Base-by-base conservation (phyloP, 441 rosid species). In the Corymbia calophylla region DNA sequence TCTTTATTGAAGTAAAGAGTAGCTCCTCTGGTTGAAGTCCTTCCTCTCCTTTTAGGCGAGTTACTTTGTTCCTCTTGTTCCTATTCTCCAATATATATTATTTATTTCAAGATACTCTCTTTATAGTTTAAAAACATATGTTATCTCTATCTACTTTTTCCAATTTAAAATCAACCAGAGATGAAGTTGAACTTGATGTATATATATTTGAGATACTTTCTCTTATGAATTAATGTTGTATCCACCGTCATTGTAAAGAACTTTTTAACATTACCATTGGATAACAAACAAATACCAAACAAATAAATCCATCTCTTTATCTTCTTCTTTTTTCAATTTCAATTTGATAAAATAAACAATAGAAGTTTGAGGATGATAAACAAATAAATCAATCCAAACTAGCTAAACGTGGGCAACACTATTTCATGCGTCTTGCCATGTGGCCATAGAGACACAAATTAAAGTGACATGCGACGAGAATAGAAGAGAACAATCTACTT, bases 41-140 rank as follows among this genome's bases (percentile, higher is more conserved):
- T 35, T 35, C 39, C 39, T 35, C 39, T 35, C 39, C 39, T 35
- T 35, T 35, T 35, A 35, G 39, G 39, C 39, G 4, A 35, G 39
- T 35, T 35, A 35, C 39, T 39, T 39, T 5, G 44, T 39, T 39
- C 44, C 44, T 39, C 44, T 39, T 39, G 44, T 39, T 35, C 39
- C 39, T 35, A 35, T 35, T 35, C 39, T 35, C 39, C 0, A 29
- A 85, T 29, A 3, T 16, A 29, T 10, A 16, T n/a, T 16, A 29
- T 51, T 51, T 4, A 29, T 16, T 27, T 85, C 44, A 4, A n/a
- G 44, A 16, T 32, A n/a, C 16, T 85, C 53, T 53, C 5, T 44
- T 73, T 73, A 12, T 77, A 39, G 23, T 85, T 51, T 85, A 29
- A 49, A 53, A 49, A 51, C 5, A 29, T 29, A n/a, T 1, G 27